Conservation (phyloP, 805 yeast genomes). For the Zygosaccharomyces bailii region DNA sequence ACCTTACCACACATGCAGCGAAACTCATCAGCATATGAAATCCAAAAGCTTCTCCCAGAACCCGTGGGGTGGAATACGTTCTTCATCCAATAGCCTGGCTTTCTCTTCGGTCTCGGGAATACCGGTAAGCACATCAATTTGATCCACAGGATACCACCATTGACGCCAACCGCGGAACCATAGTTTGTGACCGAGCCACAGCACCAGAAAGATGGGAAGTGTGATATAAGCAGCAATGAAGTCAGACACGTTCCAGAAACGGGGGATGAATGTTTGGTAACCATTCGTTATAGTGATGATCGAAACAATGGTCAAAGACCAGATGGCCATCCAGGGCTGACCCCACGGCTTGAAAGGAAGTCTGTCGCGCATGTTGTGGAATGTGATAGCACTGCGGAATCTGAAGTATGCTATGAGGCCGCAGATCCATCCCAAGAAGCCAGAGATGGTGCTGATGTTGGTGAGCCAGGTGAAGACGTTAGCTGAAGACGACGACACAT, state of each 20-base stretch:
- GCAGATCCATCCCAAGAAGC: slow-evolving; percentile 61
- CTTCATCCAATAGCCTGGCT: slow-evolving; percentile 34
- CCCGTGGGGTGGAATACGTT: slow-evolving; percentile 22
- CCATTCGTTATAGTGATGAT: slow-evolving; percentile 69
- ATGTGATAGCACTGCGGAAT: slow-evolving; percentile 60
- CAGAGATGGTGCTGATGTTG: slow-evolving; percentile 62
- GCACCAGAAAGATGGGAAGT: slow-evolving; percentile 40
- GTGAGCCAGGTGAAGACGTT: slow-evolving; percentile 62
- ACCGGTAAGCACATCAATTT: slow-evolving; percentile 60
- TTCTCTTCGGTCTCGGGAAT: slow-evolving; percentile 58
- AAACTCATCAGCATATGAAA: slow-evolving; percentile 22
- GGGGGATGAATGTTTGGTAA: slow-evolving; percentile 57
- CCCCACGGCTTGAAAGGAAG: slow-evolving; percentile 53
- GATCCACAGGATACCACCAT: slow-evolving; percentile 50
- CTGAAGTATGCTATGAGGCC: slow-evolving; percentile 52
- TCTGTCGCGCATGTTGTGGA: slow-evolving; percentile 51
- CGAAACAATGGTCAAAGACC: slow-evolving; percentile 46
- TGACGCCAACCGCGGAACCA: slow-evolving; percentile 38
- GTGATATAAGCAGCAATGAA: slow-evolving; percentile 74
- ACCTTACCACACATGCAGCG: no score
- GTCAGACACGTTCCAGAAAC: slow-evolving; percentile 48
- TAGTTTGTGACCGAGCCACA: slow-evolving; percentile 60
- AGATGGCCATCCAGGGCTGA: slow-evolving; percentile 59
- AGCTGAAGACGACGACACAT: slow-evolving; percentile 50
- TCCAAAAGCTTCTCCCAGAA: slow-evolving; percentile 23